A percentile compares a stretch with the other conserved stretches of the same genome.
These are phyloP conservation scores for Apiotrichum gamsii DNA, from an alignment of 1,284 basidiomycete species.

Conservation along the genomic window DNA sequence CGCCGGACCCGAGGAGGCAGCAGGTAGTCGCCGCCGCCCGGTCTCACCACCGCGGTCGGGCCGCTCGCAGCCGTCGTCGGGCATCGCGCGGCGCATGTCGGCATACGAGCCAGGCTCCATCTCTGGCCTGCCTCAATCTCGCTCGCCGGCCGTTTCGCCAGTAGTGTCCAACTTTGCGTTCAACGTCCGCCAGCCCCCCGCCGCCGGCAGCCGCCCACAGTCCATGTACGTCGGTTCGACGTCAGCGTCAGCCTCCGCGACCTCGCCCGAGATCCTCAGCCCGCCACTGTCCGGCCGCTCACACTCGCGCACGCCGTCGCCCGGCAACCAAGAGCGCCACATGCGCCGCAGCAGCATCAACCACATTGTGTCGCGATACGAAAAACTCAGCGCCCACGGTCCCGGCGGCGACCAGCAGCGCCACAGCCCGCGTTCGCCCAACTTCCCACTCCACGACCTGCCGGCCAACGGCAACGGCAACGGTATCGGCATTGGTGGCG, in stretches of 20 bases:
- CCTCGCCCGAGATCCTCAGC: background rate
- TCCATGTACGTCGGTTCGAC: constrained; percentile 2
- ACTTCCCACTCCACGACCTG: background rate
- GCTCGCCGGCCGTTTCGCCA: background rate
- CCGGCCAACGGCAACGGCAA: background rate
- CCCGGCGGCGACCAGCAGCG: too few relatives aligned
- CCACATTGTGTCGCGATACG: constrained; percentile 40
- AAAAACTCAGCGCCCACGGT: constrained; percentile 18
- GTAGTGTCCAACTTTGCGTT: too few relatives aligned
- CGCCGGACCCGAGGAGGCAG: constrained; percentile 26
- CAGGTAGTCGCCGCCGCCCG: constrained; percentile 4
- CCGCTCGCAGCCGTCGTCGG: constrained; percentile 6
- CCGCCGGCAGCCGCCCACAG: constrained; percentile 4
- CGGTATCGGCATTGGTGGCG: background rate
- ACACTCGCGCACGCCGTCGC: background rate
- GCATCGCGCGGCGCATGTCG: constrained; percentile 7
- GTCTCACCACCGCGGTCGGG: background rate
- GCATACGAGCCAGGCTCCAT: constrained; percentile 4
- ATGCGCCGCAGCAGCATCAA: constrained; percentile 40
- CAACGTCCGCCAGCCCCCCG: too few relatives aligned
- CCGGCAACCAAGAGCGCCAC: constrained; percentile 12
- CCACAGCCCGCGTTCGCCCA: background rate
- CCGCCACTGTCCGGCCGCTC: background rate
- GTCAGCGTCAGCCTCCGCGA: background rate
- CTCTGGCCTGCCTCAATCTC: background rate